Percentiles rank a stretch among this genome's conserved stretches.
phyloP scores from a whole-genome alignment of 2,329 filamentous ascomycete genomes.

The Apiospora rasikravindrae region DNA sequence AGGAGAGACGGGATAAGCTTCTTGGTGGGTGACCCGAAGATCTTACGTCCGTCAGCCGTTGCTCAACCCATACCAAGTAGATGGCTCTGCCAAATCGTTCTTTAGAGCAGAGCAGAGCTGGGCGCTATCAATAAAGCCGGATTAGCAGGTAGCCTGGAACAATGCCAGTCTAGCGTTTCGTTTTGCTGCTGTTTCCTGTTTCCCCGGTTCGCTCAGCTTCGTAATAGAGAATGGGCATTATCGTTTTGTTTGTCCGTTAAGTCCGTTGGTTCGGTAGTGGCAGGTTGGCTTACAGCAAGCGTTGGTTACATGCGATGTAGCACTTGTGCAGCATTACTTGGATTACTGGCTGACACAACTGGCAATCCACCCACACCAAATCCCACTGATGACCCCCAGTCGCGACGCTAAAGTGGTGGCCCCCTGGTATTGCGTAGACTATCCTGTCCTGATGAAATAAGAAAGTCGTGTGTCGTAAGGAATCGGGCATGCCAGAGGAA shows the following conservation, averaged over 20 bases:
- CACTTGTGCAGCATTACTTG: not conserved
- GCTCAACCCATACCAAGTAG: not conserved
- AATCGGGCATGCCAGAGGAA: not conserved
- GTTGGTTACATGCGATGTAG: not conserved
- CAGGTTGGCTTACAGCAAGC: not conserved
- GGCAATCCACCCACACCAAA: slow-evolving; percentile 12
- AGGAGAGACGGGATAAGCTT: not conserved
- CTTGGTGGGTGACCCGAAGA: not conserved
- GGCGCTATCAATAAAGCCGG: too few relatives aligned
- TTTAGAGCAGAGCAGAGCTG: not conserved
- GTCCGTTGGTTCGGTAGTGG: not conserved
- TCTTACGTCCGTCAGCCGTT: not conserved
- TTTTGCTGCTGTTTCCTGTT: not conserved
- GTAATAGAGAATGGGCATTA: not conserved
- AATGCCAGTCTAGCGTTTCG: not conserved
- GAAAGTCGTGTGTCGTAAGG: slow-evolving; percentile 8
- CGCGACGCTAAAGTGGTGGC: not conserved
- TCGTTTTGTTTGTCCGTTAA: not conserved
- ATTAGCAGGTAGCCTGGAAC: not conserved
- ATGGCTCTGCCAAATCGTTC: not conserved
- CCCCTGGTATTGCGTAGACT: slow-evolving; percentile 19
- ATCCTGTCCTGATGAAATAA: slow-evolving; percentile 3
- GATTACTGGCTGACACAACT: not conserved
- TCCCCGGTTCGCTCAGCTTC: not conserved
- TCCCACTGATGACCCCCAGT: not conserved